A percentile compares a stretch with the other conserved stretches of the same genome.
Evolutionary conservation across 345 rosid genomes (phyloP).

Genomic region (Citropsis articulata): DNA sequence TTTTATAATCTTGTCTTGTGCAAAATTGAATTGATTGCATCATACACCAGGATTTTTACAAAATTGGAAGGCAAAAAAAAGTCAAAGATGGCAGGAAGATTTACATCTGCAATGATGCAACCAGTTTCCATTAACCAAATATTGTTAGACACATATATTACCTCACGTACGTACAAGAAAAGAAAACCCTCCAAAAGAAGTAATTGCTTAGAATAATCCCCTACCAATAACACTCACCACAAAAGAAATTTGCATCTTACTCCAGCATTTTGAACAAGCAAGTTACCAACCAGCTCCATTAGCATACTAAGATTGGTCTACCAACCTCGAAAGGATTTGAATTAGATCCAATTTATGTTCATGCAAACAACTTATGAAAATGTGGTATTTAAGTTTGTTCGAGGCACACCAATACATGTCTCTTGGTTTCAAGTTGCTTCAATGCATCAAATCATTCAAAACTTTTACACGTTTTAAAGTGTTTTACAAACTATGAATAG

Average conservation of each 20-base stretch:
- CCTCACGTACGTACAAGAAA: not conserved
- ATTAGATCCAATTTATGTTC: not conserved
- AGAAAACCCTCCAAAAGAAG: not conserved
- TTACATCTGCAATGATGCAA: not conserved
- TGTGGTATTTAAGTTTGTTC: conserved; percentile 1
- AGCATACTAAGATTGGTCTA: not conserved
- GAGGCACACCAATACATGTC: not conserved
- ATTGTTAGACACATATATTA: not conserved
- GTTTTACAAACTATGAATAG: conserved; percentile 22
- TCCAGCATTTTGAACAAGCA: not conserved
- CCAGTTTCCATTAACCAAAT: not conserved
- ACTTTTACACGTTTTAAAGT: not conserved
- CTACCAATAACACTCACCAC: not conserved
- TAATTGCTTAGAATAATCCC: not conserved
- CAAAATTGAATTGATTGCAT: no score
- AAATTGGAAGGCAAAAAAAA: no score
- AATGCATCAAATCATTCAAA: not conserved
- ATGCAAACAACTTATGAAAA: not conserved
- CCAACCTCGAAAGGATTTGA: not conserved
- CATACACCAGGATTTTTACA: no score
- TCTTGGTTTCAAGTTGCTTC: not conserved
- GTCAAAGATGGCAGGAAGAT: not conserved
- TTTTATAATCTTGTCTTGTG: no score
- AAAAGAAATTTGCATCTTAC: not conserved
- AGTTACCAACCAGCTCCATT: not conserved